Conservation (phyloP, 257 asterid genomes). For the Lithospermum erythrorhizon region DNA sequence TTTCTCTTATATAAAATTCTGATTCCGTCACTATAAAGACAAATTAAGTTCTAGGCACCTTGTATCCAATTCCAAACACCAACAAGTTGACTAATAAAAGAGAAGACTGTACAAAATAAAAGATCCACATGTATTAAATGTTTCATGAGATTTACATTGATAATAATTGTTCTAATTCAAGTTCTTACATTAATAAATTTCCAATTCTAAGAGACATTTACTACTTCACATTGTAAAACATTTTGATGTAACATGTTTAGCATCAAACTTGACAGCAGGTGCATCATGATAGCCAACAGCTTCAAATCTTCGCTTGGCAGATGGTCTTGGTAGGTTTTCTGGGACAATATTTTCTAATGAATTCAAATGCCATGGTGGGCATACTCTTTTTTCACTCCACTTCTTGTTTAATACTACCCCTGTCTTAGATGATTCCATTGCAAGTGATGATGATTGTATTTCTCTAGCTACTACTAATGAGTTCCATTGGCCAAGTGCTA, state of each 20-base stretch:
- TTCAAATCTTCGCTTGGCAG: slow-evolving; percentile 55
- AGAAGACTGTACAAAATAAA: no score
- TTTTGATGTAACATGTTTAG: background rate
- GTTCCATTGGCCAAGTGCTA: background rate
- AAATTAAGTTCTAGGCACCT: no score
- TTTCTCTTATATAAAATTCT: no score
- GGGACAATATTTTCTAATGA: slow-evolving; percentile 81
- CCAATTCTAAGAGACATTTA: background rate
- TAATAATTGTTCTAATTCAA: no score
- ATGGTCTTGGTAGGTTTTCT: slow-evolving; percentile 68
- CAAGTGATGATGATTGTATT: slow-evolving; percentile 18
- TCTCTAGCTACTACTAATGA: slow-evolving; percentile 3
- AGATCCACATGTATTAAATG: no score
- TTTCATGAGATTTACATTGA: no score
- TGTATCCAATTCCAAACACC: no score
- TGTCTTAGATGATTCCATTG: background rate
- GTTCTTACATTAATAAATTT: no score
- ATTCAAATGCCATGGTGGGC: slow-evolving; percentile 63
- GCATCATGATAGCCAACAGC: slow-evolving; percentile 31
- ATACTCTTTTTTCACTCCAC: slow-evolving; percentile 70
- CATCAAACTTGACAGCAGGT: slow-evolving; percentile 19
- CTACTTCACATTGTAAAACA: slow-evolving; percentile 16
- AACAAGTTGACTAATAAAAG: no score
- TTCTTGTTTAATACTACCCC: slow-evolving; percentile 12
- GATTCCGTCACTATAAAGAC: no score